Evolutionary conservation across 495 filamentous ascomycete genomes (phyloP).

Genomic region (Friedmanniomyces simplex): DNA sequence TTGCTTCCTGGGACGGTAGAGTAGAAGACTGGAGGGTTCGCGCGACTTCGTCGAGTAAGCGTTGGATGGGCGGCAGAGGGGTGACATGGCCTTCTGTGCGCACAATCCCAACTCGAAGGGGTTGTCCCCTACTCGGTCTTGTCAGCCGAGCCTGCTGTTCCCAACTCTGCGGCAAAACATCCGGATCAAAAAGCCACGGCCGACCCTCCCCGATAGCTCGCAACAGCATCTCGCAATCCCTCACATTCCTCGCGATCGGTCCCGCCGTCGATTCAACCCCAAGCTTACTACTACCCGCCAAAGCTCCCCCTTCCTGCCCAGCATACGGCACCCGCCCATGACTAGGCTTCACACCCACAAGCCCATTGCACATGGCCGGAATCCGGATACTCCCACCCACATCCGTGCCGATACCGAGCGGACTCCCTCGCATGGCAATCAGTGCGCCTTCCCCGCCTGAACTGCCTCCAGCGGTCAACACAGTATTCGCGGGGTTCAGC

Average conservation of each 20-base stretch:
- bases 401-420: constrained; percentile 46
- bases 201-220: constrained; percentile 19
- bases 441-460: constrained; percentile 48
- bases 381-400: constrained; percentile 63
- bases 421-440: constrained; percentile 29
- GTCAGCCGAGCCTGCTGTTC: constrained; percentile 11
- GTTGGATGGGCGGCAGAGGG: constrained; percentile 49
- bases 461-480: constrained; percentile 44
- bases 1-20: constrained; percentile 18
- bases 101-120: constrained; percentile 41
- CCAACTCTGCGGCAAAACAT: constrained; percentile 28
- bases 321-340: constrained; percentile 44
- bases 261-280: constrained; percentile 30
- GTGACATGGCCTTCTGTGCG: constrained; percentile 46
- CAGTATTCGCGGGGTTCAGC: constrained; percentile 29
- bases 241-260: constrained; percentile 27
- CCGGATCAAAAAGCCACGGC: constrained; percentile 30
- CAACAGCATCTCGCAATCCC: constrained; percentile 34
- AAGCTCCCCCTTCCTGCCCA: constrained; percentile 37
- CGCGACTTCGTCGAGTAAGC: constrained; percentile 44
- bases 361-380: constrained; percentile 52
- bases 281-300: constrained; percentile 20
- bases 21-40: constrained; percentile 30
- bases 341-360: constrained; percentile 51
- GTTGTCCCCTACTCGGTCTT: not conserved